Evolutionary conservation across 2,329 filamentous ascomycete genomes (phyloP).

Genomic region (Botrytis sinoallii): DNA sequence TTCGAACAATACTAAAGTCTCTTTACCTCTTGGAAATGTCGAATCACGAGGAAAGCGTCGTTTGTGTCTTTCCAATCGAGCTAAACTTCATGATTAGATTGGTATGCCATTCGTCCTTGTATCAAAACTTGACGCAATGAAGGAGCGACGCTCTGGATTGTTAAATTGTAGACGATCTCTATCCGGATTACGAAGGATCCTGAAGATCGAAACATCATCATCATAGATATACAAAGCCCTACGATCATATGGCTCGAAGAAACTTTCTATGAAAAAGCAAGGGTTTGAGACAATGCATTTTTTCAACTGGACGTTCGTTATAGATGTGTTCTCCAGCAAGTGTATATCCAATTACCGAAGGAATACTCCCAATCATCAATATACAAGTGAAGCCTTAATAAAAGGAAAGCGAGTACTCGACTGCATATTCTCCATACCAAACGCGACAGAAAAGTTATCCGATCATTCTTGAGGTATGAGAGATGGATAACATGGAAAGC

Average conservation of each 20-base stretch:
- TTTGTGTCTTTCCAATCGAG: not conserved
- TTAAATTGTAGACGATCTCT: not conserved
- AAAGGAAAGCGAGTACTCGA: not conserved
- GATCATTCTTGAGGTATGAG: not conserved
- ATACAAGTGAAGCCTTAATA: not conserved
- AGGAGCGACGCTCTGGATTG: not conserved
- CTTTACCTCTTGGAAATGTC: not conserved
- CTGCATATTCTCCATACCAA: not conserved
- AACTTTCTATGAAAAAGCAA: not conserved
- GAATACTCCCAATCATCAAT: too few relatives aligned
- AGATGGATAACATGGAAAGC: not conserved
- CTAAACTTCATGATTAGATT: not conserved
- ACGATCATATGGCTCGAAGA: not conserved
- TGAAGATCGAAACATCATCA: not conserved
- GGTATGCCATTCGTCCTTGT: not conserved
- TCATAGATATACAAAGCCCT: not conserved
- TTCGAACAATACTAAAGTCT: not conserved
- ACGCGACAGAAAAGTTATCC: not conserved
- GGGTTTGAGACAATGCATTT: not conserved
- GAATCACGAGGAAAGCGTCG: rapidly evolving
- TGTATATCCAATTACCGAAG: not conserved
- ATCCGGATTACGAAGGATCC: not conserved
- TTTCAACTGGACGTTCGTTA: not conserved
- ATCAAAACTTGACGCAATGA: not conserved
- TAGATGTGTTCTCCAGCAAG: not conserved